phyloP scores from a whole-genome alignment of 306 rosid species.

The Prosopis cineraria region DNA sequence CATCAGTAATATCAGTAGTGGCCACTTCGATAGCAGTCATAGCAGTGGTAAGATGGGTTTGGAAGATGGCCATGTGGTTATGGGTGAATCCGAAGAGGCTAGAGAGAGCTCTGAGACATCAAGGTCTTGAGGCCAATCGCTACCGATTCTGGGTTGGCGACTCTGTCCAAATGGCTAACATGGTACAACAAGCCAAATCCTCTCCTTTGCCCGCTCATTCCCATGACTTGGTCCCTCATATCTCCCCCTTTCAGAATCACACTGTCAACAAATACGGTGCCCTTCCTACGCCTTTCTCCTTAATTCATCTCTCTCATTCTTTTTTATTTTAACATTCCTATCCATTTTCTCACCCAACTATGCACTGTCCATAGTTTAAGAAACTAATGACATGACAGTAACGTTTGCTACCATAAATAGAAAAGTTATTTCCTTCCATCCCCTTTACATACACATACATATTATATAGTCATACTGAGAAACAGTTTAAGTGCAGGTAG shows the following conservation, averaged over 20 bases:
- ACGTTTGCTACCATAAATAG: not conserved
- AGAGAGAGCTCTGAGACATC: constrained; percentile 46
- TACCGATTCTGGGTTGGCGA: constrained; percentile 49
- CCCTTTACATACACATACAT: not conserved
- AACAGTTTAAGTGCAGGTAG: constrained; percentile 19
- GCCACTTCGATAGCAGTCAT: not conserved
- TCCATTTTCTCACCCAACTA: not conserved
- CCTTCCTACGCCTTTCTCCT: not conserved
- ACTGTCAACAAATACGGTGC: constrained; percentile 44
- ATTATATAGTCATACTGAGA: not conserved
- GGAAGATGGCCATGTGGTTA: constrained; percentile 49
- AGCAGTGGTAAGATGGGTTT: constrained; percentile 18
- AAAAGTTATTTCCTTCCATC: not conserved
- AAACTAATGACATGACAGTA: not conserved
- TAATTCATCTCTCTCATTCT: not conserved
- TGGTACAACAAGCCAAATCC: constrained; percentile 39
- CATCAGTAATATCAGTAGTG: not conserved
- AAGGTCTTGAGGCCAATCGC: constrained; percentile 52
- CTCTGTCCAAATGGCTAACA: constrained; percentile 1
- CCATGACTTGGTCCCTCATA: constrained; percentile 43
- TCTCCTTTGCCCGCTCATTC: constrained; percentile 41
- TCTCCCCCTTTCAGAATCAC: constrained; percentile 30
- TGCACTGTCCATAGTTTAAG: not conserved
- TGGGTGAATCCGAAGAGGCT: constrained; percentile 62
- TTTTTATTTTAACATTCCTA: not conserved